Base-by-base conservation (phyloP, 1,284 basidiomycete species). In the Cutaneotrichosporon sp. region DNA sequence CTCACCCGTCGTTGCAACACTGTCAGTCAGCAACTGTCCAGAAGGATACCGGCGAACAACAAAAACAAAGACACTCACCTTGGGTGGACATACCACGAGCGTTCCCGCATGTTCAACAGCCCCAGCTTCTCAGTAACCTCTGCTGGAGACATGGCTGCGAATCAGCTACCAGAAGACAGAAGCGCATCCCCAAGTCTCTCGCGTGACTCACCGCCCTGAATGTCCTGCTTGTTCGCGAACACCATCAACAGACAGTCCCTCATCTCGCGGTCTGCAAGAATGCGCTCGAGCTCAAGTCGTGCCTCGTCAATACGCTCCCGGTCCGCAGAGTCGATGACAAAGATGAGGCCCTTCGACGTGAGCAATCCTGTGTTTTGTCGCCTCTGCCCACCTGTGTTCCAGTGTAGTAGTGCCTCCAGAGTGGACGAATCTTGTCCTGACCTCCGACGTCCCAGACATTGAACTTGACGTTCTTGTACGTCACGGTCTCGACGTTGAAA, bases 401-500 rank as follows among this genome's bases (percentile, higher is more conserved):
- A 6, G 80, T 82, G 70, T 81, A 97, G 85, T 97, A 57, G 42
- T 97, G 94, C 76, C 96, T 82, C 94, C 94, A 99, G 49, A 98
- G 80, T 41, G 96, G 96, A 59, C 96, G 82, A 68, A 97, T 97
- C 82, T 97, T 97, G 79, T 97, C 93, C 77, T 97, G 93, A 27
- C 93, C 96, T 74, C 96, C 96, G 53, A 99, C 96, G 75, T 99
- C 96, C 96, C 96, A 99, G 22, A 99, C 96, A 67, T 97, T 98
- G 81, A 99, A 99, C 72, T 94, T 96, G 71, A 99, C 93, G 68
- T 99, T 98, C 82, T 97, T 97, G 79, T 99, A 99, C 61, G 94
- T 96, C 61, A 99, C 96, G 8, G 96, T 99, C 79, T 99, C 96
- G 65, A 99, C 96, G 74, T 98, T 97, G 83, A 97, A 97, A 35